Base-by-base conservation (phyloP, 108 stramenopile species). In the Nitzschia sp. region DNA sequence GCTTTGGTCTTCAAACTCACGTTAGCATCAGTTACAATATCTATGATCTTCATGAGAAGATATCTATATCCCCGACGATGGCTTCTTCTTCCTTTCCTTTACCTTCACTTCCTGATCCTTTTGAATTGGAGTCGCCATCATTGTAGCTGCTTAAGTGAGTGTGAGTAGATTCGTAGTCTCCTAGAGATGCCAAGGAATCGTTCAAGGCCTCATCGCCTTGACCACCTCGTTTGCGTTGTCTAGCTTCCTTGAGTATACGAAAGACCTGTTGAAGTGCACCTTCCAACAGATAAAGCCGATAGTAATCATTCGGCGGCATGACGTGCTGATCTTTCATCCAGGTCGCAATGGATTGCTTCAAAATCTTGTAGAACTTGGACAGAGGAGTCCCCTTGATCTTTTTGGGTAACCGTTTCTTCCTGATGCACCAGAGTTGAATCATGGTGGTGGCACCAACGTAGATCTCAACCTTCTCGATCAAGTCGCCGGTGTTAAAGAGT, bases 401-500 rank as follows among this genome's bases (percentile, higher is more conserved):
- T 17, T 65, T 26, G 47, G 66, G 66, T 33, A 66, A 25, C 17
- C 21, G 49, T n/a, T 34, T 33, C 31, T 66, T 55, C 6, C 42
- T 55, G 42, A 77, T 24, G 24, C 34, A 62, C 51, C 54, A 77
- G 19, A 70, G 54, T 27, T 77, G 76, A 18, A 77, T 48, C 69
- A 81, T 72, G 19, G 73, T 69, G 18, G 71, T 69, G 27, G 63
- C 71, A 27, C 70, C 64, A 6, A 81, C 63, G 45, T 75, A 69
- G 0, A 72, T 23, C 65, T 81, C 80, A 5, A 76, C 66, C 28
- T 64, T 51, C 15, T 58, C 34, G 32, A 76, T 63, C 34, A 81
- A 46, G 21, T 58, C 47, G 2, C 19, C 33, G 3, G 35, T 21
- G 9, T 60, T 29, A 9, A 25, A 6, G 13, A 75, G 58, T 31